phyloP scores from a whole-genome alignment of 257 asterid genomes.

The Leptodermis oblonga region DNA sequence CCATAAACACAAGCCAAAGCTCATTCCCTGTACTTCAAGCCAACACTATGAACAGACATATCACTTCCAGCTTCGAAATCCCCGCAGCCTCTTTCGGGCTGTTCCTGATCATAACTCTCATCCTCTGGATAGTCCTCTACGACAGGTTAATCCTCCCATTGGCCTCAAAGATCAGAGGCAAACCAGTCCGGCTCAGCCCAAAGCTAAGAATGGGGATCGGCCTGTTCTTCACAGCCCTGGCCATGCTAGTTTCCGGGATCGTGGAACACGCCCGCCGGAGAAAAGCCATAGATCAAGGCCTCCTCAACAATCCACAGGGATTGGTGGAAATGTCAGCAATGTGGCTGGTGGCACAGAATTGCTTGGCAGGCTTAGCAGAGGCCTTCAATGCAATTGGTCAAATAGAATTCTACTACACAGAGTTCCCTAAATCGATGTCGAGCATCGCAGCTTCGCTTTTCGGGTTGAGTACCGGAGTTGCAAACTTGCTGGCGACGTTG shows the following conservation, averaged over 20 bases:
- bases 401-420: conserved; percentile 55
- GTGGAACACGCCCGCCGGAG: conserved; percentile 46
- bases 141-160: conserved; percentile 53
- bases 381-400: conserved; percentile 60
- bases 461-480: conserved; percentile 53
- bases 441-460: conserved; percentile 52
- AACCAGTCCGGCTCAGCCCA: conserved; percentile 36
- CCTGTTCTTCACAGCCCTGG: conserved; percentile 36
- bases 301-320: conserved; percentile 33
- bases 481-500: conserved; percentile 44
- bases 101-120: conserved; percentile 38
- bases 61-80: conserved; percentile 42
- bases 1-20: conserved; percentile 52
- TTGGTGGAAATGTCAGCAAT: conserved; percentile 53
- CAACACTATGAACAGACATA: conserved; percentile 55
- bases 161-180: conserved; percentile 47
- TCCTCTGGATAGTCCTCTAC: conserved; percentile 49
- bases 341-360: conserved; percentile 64
- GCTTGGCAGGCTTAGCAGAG: conserved; percentile 53
- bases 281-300: conserved; percentile 40
- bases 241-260: conserved; percentile 43
- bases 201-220: conserved; percentile 64
- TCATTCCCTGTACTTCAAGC: conserved; percentile 63
- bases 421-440: conserved; percentile 62
- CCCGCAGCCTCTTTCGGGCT: conserved; percentile 62